A percentile compares a stretch with the other conserved stretches of the same genome.
Conservation (phyloP, 1,284 basidiomycete genomes). For the Omphalotus olearius region DNA sequence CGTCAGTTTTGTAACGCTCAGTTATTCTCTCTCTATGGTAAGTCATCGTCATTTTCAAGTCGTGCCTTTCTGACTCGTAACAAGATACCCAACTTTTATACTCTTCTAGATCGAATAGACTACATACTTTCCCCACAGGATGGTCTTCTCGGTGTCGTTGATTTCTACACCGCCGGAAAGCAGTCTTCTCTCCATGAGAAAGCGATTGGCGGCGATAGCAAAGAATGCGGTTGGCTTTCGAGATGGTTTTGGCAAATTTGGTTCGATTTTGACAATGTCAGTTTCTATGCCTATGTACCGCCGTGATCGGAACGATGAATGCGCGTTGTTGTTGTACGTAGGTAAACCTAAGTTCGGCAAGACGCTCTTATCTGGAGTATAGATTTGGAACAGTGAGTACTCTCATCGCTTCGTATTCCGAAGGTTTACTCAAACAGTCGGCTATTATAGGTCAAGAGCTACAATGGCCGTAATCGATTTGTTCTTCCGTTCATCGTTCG, state of each 20-base stretch:
- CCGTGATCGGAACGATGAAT: not conserved
- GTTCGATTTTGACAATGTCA: slow-evolving; percentile 80
- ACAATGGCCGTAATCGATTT: slow-evolving; percentile 75
- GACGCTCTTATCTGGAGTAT: slow-evolving; percentile 77
- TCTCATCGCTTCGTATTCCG: not conserved
- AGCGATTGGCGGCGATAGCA: slow-evolving; percentile 67
- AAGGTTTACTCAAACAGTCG: slow-evolving; percentile 3
- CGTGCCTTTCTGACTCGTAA: not conserved
- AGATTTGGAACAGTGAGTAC: slow-evolving; percentile 64
- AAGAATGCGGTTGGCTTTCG: slow-evolving; percentile 70
- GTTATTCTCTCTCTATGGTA: slow-evolving; percentile 74
- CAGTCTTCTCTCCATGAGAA: slow-evolving; percentile 53
- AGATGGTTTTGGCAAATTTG: slow-evolving; percentile 83
- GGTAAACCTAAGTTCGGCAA: slow-evolving; percentile 55
- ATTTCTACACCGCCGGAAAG: slow-evolving; percentile 77
- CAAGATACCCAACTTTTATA: slow-evolving; percentile 70
- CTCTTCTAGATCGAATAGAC: slow-evolving; percentile 68
- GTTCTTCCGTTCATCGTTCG: slow-evolving; percentile 66
- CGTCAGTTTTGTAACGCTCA: slow-evolving; percentile 62
- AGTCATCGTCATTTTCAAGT: slow-evolving; percentile 14
- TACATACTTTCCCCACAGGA: slow-evolving; percentile 61
- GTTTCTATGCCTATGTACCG: slow-evolving; percentile 21
- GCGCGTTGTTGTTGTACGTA: slow-evolving; percentile 9
- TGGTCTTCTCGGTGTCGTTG: slow-evolving; percentile 70
- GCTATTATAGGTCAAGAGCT: slow-evolving; percentile 47